Base-by-base conservation (phyloP, 75 land plant species). In the Adiantum capillusveneris region DNA sequence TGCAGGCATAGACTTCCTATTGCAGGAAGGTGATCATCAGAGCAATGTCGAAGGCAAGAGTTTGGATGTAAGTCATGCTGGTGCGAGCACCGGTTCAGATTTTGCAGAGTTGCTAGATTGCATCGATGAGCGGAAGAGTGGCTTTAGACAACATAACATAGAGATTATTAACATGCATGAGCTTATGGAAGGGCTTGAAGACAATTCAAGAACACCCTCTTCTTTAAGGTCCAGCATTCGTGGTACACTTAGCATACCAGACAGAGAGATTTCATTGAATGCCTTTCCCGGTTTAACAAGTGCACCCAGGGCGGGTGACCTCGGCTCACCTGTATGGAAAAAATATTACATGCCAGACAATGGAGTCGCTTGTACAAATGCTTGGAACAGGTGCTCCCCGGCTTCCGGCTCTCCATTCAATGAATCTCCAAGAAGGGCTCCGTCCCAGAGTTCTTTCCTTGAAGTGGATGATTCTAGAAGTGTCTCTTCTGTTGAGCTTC, bases 101-200 rank as follows among this genome's bases (percentile, higher is more conserved):
- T n/a, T n/a, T n/a, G n/a, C n/a, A n/a, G n/a, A n/a, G n/a, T n/a
- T n/a, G n/a, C n/a, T n/a, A n/a, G n/a, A n/a, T n/a, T n/a, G n/a
- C n/a, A n/a, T n/a, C 9, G 37, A 34, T 34, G 37, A 34, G 37
- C 3, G 37, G 37, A 9, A 34, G 37, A 34, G 3, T 34, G 7
- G 37, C 9, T 34, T 34, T 9, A 34, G 37, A 5, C 9, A 34
- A 5, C 37, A 3, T 34, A 34, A 9, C 17, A 46, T 17, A 7
- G 96, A 90, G 63, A 77, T 62, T 0, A 87, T 90, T 65, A 75
- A 90, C 26, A 70, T 58, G 18, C 71, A 68, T 75, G 77, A 75
- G 46, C 77, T 75, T 53, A 90, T 90, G 96, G 96, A 74, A 29
- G 96, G 92, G 11, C 76, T 90, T 12, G 88, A 86, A 14, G 90